Percentiles rank a stretch among this genome's conserved stretches.
phyloP scores from a whole-genome alignment of 768 basidiomycete species.

The Lactifluus rugatus region DNA sequence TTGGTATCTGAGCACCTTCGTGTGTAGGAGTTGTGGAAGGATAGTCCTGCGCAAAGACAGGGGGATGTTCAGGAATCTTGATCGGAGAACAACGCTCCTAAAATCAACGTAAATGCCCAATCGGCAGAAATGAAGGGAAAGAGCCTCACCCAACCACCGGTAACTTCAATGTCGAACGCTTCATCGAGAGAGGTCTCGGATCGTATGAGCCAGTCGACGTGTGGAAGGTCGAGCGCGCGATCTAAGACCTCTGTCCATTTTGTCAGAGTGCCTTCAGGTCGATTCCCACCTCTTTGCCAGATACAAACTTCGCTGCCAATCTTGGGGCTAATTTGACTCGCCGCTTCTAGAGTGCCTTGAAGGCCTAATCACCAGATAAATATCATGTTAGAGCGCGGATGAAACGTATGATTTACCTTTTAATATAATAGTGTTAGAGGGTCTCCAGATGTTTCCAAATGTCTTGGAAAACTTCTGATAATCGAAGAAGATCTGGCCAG shows the following conservation, averaged over 20 bases:
- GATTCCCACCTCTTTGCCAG: slow-evolving; percentile 13
- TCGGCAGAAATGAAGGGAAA: not conserved
- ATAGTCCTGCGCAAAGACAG: not conserved
- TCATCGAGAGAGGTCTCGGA: slow-evolving; percentile 13
- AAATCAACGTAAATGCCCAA: not conserved
- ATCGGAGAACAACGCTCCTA: slow-evolving; percentile 14
- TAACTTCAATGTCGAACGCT: slow-evolving; percentile 15
- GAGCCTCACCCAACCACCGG: slow-evolving; percentile 12
- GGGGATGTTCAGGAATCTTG: not conserved
- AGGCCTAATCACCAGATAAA: slow-evolving; percentile 8
- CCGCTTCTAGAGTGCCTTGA: slow-evolving; percentile 13
- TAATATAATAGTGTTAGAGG: slow-evolving; percentile 6
- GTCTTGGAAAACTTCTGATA: slow-evolving; percentile 14
- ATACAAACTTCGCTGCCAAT: slow-evolving; percentile 10
- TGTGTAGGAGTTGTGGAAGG: not conserved
- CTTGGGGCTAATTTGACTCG: slow-evolving; percentile 3
- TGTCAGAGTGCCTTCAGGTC: not conserved
- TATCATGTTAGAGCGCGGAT: not conserved
- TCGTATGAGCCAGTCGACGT: slow-evolving; percentile 15
- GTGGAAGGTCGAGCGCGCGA: slow-evolving; percentile 2
- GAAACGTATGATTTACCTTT: not conserved
- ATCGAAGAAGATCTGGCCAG: slow-evolving; percentile 16
- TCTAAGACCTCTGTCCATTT: slow-evolving; percentile 14
- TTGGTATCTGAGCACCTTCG: not conserved
- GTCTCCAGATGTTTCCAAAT: slow-evolving; percentile 15